Conservation (phyloP, 495 filamentous ascomycete species). For the Penicillium canescens region DNA sequence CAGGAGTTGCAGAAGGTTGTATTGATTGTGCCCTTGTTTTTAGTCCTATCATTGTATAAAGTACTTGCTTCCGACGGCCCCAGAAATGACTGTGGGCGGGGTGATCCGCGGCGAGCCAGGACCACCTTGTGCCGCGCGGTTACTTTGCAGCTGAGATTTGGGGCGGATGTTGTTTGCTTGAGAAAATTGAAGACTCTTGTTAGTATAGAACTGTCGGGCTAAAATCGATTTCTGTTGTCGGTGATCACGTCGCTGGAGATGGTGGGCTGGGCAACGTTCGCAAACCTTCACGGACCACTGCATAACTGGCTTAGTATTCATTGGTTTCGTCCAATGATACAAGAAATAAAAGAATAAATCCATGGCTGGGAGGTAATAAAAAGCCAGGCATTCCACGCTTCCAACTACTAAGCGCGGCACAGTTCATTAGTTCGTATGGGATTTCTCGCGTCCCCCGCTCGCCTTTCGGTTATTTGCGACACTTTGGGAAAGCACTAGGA, state of each 20-base stretch:
- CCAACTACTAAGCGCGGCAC: not conserved
- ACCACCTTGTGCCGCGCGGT: too few species aligned
- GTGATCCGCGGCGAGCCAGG: not conserved
- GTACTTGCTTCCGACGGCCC: not conserved
- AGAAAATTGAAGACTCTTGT: too few species aligned
- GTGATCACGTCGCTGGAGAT: too few species aligned
- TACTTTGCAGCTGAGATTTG: too few species aligned
- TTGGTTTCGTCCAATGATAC: too few species aligned
- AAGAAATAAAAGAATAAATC: too few species aligned
- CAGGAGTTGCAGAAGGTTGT: not conserved
- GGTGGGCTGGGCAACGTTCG: too few species aligned
- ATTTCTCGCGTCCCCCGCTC: not conserved
- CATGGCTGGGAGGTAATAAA: not conserved
- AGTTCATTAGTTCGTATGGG: not conserved
- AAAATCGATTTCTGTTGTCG: too few species aligned
- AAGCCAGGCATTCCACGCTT: not conserved
- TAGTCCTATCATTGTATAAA: not conserved
- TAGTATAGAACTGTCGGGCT: too few species aligned
- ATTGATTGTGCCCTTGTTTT: not conserved
- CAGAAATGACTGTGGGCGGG: not conserved
- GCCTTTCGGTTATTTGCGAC: not conserved
- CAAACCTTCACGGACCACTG: too few species aligned
- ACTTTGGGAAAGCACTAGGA: not conserved
- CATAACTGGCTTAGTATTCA: too few species aligned
- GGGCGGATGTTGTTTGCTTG: too few species aligned